Evolutionary conservation across 2,329 filamentous ascomycete genomes (phyloP).

Genomic region (Ambrosiella cleistominuta): DNA sequence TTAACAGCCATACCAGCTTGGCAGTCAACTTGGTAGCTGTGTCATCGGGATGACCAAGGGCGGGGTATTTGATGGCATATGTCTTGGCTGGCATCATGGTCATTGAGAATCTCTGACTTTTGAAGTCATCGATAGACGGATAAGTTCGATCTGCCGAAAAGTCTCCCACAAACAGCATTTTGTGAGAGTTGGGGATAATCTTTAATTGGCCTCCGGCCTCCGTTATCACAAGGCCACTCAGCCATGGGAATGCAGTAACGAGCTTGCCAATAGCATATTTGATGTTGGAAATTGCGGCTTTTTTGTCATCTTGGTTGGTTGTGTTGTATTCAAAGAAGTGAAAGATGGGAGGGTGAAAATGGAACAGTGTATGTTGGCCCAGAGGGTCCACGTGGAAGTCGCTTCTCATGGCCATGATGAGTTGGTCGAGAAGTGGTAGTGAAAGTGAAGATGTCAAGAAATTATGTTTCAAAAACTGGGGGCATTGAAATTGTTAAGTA

Average conservation of each 20-base stretch:
- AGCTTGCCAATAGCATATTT: background rate
- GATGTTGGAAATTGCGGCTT: background rate
- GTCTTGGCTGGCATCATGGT: background rate
- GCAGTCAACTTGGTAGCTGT: background rate
- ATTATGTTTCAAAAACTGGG: too few relatives aligned
- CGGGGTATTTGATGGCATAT: background rate
- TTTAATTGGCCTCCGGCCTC: background rate
- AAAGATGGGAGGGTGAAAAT: background rate
- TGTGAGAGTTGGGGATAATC: background rate
- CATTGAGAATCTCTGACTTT: background rate
- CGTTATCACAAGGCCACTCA: background rate
- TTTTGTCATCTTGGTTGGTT: background rate
- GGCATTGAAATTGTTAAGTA: too few relatives aligned
- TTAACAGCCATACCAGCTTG: background rate
- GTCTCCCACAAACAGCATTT: background rate
- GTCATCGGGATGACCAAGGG: background rate
- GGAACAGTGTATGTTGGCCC: background rate
- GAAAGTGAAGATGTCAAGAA: background rate
- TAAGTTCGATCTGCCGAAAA: background rate
- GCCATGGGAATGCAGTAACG: conserved; percentile 2
- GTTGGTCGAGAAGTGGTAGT: background rate
- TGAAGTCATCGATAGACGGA: background rate
- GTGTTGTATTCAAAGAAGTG: background rate
- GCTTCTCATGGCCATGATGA: background rate
- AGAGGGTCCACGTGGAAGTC: conserved; percentile 3